phyloP scores from a whole-genome alignment of 1,284 basidiomycete species.

The Apiotrichum akiyoshidainum region DNA sequence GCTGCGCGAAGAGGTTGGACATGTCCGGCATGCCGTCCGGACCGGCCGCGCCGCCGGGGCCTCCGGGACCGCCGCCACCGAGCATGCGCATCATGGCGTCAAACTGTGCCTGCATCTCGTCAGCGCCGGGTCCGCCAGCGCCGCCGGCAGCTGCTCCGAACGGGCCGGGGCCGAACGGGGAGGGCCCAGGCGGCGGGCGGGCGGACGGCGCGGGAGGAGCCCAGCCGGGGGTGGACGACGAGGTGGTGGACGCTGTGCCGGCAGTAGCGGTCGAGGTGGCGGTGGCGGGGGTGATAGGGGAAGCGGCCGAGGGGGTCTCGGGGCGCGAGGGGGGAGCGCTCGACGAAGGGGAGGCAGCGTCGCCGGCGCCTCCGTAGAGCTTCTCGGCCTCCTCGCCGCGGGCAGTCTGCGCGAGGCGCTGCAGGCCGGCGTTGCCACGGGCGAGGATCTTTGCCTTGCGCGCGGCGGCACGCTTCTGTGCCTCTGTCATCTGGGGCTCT shows the following conservation, averaged over 20 bases:
- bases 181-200: background rate
- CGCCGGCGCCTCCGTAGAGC: constrained; percentile 38
- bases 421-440: constrained; percentile 45
- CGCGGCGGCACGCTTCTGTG: constrained; percentile 46
- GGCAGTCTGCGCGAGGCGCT: constrained; percentile 48
- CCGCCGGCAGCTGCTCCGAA: background rate
- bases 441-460: constrained; percentile 51
- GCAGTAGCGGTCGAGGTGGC: background rate
- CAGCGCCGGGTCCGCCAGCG: background rate
- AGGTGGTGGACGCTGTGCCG: background rate
- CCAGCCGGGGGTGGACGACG: background rate
- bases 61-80: constrained; percentile 14
- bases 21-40: constrained; percentile 32
- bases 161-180: constrained; percentile 5
- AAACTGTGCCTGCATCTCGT: constrained; percentile 33
- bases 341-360: background rate
- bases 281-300: background rate
- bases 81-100: constrained; percentile 44
- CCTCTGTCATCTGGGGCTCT: constrained; percentile 33
- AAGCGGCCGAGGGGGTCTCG: background rate
- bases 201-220: background rate
- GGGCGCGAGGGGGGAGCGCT: background rate
- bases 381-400: constrained; percentile 47
- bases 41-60: constrained; percentile 18
- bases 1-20: constrained; percentile 30